phyloP scores from a whole-genome alignment of 768 basidiomycete species.

The Cantharellus cinnabarinus region DNA sequence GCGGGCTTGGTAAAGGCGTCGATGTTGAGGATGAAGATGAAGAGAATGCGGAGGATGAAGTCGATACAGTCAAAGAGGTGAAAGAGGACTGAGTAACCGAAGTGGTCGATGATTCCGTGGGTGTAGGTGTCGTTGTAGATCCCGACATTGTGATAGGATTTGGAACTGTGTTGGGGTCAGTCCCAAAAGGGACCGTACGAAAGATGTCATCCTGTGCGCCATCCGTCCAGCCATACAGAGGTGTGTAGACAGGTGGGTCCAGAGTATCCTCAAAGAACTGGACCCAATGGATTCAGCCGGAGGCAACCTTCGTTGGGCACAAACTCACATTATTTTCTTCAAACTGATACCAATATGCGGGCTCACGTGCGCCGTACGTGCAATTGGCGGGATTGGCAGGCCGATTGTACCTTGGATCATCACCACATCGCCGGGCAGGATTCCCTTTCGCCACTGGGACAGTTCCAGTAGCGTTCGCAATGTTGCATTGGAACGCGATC shows the following conservation, averaged over 20 bases:
- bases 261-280: conserved; percentile 36
- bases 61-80: background rate
- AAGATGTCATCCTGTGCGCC: conserved; percentile 62
- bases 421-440: conserved; percentile 43
- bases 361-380: conserved; percentile 49
- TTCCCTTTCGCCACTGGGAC: conserved; percentile 27
- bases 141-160: background rate
- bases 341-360: conserved; percentile 47
- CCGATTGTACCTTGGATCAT: conserved; percentile 30
- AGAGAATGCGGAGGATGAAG: background rate
- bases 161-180: background rate
- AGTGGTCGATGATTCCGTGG: background rate
- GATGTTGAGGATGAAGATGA: background rate
- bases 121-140: background rate
- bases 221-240: conserved; percentile 48
- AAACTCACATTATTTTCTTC: conserved; percentile 36
- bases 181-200: background rate
- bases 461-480: conserved; percentile 32
- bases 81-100: background rate
- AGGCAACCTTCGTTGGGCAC: background rate
- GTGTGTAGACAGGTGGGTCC: conserved; percentile 28
- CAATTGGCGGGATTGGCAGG: conserved; percentile 35
- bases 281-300: background rate
- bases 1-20: background rate
- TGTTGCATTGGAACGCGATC: conserved; percentile 52